Evolutionary conservation across 2,329 filamentous ascomycete species (phyloP).

Genomic region (Beauveria caledonica): DNA sequence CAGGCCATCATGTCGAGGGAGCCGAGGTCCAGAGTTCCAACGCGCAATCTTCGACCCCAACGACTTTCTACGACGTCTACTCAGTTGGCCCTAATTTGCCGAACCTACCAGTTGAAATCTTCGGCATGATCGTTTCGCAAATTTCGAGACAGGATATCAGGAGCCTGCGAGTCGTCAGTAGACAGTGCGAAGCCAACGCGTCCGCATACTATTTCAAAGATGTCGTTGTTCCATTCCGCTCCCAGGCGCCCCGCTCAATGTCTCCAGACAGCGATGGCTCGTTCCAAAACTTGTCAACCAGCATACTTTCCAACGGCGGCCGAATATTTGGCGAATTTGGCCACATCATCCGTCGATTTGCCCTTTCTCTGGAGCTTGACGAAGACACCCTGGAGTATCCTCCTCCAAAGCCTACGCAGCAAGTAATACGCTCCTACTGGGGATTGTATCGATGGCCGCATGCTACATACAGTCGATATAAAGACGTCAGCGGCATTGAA

Average conservation of each 20-base stretch:
- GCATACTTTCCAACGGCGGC: conserved; percentile 40
- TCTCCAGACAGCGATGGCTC: conserved; percentile 16
- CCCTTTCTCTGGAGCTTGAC: conserved; percentile 60
- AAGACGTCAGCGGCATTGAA: conserved; percentile 51
- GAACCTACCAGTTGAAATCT: conserved; percentile 50
- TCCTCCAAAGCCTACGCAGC: conserved; percentile 47
- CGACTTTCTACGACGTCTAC: background rate
- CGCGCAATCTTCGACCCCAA: background rate
- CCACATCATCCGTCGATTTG: conserved; percentile 52
- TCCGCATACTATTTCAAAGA: conserved; percentile 52
- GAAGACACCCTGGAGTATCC: conserved; percentile 42
- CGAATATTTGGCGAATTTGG: conserved; percentile 55
- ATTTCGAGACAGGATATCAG: conserved; percentile 52
- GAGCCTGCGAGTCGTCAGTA: conserved; percentile 51
- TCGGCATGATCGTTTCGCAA: conserved; percentile 45
- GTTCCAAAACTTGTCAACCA: conserved; percentile 18
- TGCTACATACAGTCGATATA: conserved; percentile 49
- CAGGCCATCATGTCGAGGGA: background rate
- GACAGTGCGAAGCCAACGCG: conserved; percentile 48
- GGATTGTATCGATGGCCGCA: conserved; percentile 59
- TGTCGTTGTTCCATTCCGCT: conserved; percentile 57
- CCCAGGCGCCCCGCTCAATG: conserved; percentile 47
- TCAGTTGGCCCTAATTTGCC: background rate
- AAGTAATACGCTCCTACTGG: conserved; percentile 51
- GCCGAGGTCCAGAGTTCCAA: background rate